Base-by-base conservation (phyloP, 2,329 filamentous ascomycete species). In the Epichloe sibirici region DNA sequence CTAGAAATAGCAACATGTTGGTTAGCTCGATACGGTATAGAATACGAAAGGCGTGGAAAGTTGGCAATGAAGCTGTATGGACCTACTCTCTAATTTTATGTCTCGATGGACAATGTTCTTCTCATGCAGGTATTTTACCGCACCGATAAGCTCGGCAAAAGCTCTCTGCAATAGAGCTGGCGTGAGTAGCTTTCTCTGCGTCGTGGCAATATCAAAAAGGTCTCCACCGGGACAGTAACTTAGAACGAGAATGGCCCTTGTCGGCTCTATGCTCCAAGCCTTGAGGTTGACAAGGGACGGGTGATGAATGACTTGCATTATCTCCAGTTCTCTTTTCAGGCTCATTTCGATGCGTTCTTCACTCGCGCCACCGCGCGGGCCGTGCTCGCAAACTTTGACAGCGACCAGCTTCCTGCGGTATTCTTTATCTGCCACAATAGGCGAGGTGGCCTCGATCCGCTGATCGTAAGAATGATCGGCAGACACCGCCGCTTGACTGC, bases 181-280 rank as follows among this genome's bases (percentile, higher is more conserved):
- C 4, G 77, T 82, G 47, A 96, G 74, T 1, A 86, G 68, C 15
- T 83, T 77, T 51, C 80, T 79, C 56, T 88, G 81, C 8, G 81
- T 74, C 45, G 85, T 91, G 11, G 90, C 90, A 51, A 97, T 79
- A 58, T 97, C 93, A 66, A 97, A 98, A 7, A 98, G 74, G 65
- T 98, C 93, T 35, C 93, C 93, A 28, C 93, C 93, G 0, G 91
- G 86, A 65, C 90, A 96, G 67, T 96, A 96, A 56, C 86, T 89
- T 55, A 98, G 72, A 4, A 97, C 86, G 43, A 98, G 73, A 42
- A 97, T 78, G 1, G 91, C 88, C 48, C 90, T 81, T 8, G 83
- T 84, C 37, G 85, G 81, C 66, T 94, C 88, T 59, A 90, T 88
- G 58, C 82, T 93, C 79, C 90, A 95, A 0, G 90, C 91, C 68